Conservation (phyloP, 1,284 basidiomycete species). For the Thecaphora frezii region DNA sequence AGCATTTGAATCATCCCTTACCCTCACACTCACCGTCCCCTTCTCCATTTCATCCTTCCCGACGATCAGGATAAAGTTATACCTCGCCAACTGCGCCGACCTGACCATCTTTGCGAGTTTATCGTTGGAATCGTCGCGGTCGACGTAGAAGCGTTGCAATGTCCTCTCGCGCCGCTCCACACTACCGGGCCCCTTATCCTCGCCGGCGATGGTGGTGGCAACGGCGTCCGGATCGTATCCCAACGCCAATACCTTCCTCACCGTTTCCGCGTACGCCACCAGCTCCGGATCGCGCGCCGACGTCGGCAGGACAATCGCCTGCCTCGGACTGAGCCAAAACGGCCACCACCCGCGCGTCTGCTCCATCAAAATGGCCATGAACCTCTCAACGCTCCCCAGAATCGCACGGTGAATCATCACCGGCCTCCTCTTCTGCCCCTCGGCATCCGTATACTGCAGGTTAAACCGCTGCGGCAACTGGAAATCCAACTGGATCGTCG, state of each 20-base stretch:
- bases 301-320: slow-evolving; percentile 49
- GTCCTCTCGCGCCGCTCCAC: neutral
- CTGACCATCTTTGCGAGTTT: slow-evolving; percentile 47
- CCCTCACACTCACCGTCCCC: slow-evolving; percentile 41
- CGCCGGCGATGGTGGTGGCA: slow-evolving; percentile 2
- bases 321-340: slow-evolving; percentile 53
- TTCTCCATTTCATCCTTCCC: slow-evolving; percentile 46
- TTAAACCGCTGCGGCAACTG: slow-evolving; percentile 54
- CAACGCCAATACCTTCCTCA: slow-evolving; percentile 27
- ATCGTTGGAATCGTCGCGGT: slow-evolving; percentile 44
- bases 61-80: slow-evolving; percentile 53
- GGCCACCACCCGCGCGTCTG: slow-evolving; percentile 53
- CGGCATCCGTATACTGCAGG: slow-evolving; percentile 39
- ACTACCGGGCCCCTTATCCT: neutral
- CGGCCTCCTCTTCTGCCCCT: slow-evolving; percentile 13
- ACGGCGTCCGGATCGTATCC: slow-evolving; percentile 9
- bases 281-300: slow-evolving; percentile 15
- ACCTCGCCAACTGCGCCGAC: slow-evolving; percentile 41
- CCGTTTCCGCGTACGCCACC: slow-evolving; percentile 20
- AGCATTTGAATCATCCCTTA: slow-evolving; percentile 30
- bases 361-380: slow-evolving; percentile 57
- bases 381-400: slow-evolving; percentile 55
- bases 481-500: slow-evolving; percentile 58
- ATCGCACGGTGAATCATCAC: slow-evolving; percentile 59
- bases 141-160: slow-evolving; percentile 53